Evolutionary conservation across 805 yeast species (phyloP).

Genomic region (Pichia kluyveri): DNA sequence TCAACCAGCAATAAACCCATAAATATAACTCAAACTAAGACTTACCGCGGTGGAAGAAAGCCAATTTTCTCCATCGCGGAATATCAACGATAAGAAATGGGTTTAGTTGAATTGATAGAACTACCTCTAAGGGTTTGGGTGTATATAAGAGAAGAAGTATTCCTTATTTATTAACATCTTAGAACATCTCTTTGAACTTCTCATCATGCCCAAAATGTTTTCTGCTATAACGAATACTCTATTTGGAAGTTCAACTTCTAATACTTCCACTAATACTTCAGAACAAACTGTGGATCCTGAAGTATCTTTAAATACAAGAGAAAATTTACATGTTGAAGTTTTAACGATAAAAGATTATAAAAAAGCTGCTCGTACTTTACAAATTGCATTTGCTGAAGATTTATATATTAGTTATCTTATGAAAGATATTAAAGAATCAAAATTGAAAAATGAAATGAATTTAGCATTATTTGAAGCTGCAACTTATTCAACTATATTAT

Average conservation of each 20-base stretch:
- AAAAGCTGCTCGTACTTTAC: slow-evolving; percentile 46
- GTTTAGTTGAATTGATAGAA: too few relatives aligned
- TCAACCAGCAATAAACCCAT: too few relatives aligned
- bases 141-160: too few relatives aligned
- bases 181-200: neutral
- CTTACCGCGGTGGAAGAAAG: too few relatives aligned
- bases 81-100: too few relatives aligned
- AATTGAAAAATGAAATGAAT: slow-evolving; percentile 33
- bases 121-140: too few relatives aligned
- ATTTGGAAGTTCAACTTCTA: neutral
- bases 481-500: slow-evolving; percentile 40
- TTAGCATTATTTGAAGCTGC: slow-evolving; percentile 44
- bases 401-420: slow-evolving; percentile 44
- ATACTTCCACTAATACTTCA: neutral
- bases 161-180: too few relatives aligned
- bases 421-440: slow-evolving; percentile 28
- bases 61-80: too few relatives aligned
- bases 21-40: too few relatives aligned
- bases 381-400: slow-evolving; percentile 46
- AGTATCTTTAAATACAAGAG: slow-evolving; percentile 4
- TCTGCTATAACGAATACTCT: neutral
- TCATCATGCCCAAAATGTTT: neutral
- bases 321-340: slow-evolving; percentile 21
- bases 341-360: slow-evolving; percentile 35
- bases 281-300: neutral